Conservation (phyloP, 768 basidiomycete genomes). For the Hydnum rufescens region DNA sequence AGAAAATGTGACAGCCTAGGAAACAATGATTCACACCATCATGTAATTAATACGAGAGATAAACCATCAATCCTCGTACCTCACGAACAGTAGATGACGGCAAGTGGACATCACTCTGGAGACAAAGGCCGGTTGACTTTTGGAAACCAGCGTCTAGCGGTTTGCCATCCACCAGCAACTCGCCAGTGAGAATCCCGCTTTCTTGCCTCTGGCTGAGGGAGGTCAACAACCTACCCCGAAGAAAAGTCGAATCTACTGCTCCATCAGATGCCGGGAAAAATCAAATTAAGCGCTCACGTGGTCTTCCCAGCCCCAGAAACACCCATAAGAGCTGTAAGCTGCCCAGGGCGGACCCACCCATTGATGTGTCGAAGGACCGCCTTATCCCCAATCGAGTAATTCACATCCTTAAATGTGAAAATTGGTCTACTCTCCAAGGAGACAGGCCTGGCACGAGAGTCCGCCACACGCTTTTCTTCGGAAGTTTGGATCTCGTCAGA, state of each 20-base stretch:
- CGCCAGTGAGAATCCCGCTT: constrained; percentile 25
- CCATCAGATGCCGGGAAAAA: not conserved
- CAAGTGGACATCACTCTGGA: constrained; percentile 14
- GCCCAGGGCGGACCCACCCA: not conserved
- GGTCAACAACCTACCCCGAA: not conserved
- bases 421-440: too few species aligned
- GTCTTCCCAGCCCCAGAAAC: constrained; percentile 27
- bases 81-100: not conserved
- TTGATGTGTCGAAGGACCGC: not conserved
- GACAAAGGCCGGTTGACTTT: constrained; percentile 19
- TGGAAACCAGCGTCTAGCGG: constrained; percentile 8
- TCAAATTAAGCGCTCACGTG: constrained; percentile 16
- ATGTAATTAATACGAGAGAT: too few species aligned
- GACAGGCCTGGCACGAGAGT: too few species aligned
- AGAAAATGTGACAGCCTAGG: constrained; percentile 22
- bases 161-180: constrained; percentile 19
- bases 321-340: constrained; percentile 22
- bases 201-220: constrained; percentile 12
- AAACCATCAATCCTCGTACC: too few species aligned
- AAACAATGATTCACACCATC: constrained; percentile 26
- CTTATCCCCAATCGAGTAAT: constrained; percentile 19
- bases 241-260: not conserved
- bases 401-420: constrained; percentile 28
- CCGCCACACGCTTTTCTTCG: too few species aligned
- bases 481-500: too few species aligned